A percentile compares a stretch with the other conserved stretches of the same genome.
phyloP scores from a whole-genome alignment of 352 stramenopile species.

The Globisporangium cylindrosporum region DNA sequence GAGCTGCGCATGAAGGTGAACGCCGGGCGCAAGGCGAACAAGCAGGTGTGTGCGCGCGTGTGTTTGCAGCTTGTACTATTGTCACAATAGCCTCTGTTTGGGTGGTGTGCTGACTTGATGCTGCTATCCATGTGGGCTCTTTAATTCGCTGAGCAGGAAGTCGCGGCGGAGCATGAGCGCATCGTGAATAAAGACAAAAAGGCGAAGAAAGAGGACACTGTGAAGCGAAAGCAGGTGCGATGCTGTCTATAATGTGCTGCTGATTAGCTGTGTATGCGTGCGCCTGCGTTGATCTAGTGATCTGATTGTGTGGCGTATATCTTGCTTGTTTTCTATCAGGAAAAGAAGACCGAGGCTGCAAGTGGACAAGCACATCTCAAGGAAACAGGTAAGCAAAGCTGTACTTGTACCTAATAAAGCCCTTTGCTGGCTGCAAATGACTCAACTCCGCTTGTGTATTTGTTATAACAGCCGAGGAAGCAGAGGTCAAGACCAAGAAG shows the following conservation, averaged over 20 bases:
- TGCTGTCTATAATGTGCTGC: not conserved
- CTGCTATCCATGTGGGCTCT: not conserved
- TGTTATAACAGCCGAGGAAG: conserved; percentile 40
- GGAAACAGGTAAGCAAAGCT: conserved; percentile 47
- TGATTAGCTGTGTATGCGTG: not conserved
- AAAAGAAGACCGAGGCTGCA: conserved; percentile 43
- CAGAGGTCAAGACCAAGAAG: conserved; percentile 60
- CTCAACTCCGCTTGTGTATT: not conserved
- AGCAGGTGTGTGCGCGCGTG: conserved; percentile 36
- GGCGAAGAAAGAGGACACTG: conserved; percentile 47
- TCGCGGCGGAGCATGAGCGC: conserved; percentile 66
- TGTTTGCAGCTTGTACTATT: not conserved
- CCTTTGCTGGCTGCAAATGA: not conserved
- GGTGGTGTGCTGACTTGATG: not conserved
- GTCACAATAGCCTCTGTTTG: not conserved
- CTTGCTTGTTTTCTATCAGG: conserved; percentile 25
- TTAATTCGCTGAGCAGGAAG: conserved; percentile 37
- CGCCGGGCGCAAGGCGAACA: conserved; percentile 74
- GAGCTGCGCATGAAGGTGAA: conserved; percentile 87
- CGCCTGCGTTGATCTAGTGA: not conserved
- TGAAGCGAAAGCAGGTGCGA: conserved; percentile 52
- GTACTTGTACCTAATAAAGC: not conserved
- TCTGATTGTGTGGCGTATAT: not conserved
- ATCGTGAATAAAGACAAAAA: conserved; percentile 68
- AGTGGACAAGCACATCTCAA: conserved; percentile 55